phyloP scores from a whole-genome alignment of 345 rosid genomes.

The Alliaria petiolata region DNA sequence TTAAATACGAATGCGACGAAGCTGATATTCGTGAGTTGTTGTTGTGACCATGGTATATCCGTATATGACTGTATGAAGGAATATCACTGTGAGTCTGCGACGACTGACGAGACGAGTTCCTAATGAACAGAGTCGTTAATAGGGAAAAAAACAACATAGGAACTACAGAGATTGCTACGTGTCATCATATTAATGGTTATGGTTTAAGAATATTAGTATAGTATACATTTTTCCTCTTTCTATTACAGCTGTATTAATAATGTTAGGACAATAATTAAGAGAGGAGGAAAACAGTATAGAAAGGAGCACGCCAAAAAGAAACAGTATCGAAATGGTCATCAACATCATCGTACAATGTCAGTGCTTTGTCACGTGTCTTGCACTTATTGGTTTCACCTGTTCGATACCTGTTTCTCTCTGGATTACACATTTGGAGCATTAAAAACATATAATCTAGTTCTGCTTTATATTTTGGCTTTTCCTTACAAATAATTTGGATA shows the following conservation, averaged over 20 bases:
- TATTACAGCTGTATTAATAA: neutral
- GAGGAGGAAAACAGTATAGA: neutral
- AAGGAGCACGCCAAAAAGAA: constrained; percentile 3
- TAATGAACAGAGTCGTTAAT: neutral
- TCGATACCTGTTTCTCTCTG: neutral
- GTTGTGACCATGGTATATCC: neutral
- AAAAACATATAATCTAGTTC: neutral
- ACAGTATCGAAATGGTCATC: constrained; percentile 14
- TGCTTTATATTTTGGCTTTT: neutral
- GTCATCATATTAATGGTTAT: neutral
- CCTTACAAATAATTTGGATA: neutral
- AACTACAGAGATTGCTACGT: neutral
- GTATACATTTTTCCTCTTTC: neutral
- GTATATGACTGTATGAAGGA: no score
- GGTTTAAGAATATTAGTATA: neutral
- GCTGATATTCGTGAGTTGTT: neutral
- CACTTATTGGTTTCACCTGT: constrained; percentile 4
- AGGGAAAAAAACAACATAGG: neutral
- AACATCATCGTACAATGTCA: constrained; percentile 35
- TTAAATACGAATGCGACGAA: neutral
- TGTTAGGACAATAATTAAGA: neutral
- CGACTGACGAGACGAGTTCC: neutral
- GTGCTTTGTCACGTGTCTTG: constrained; percentile 22
- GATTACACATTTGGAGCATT: neutral
- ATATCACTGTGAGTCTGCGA: no score